A percentile compares a stretch with the other conserved stretches of the same genome.
phyloP scores from a whole-genome alignment of 139 green algal genomes.

The Closterium sp. region DNA sequence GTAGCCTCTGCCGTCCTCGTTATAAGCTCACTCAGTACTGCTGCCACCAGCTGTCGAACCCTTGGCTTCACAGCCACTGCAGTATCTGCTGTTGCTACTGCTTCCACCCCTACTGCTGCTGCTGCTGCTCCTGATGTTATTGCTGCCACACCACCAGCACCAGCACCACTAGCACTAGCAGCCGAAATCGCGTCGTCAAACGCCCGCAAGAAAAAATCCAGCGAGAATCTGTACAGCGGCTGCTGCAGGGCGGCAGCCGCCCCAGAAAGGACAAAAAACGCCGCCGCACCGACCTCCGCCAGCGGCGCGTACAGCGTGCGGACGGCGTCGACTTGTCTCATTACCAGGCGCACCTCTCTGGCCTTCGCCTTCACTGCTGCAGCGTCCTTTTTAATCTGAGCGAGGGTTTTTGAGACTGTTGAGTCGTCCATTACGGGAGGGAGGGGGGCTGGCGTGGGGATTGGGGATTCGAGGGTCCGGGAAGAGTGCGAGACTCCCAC shows the following conservation, averaged over 20 bases:
- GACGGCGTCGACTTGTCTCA: neutral
- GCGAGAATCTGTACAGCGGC: neutral
- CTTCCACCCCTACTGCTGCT: neutral
- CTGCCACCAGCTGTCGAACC: neutral
- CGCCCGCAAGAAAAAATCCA: neutral
- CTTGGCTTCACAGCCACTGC: neutral
- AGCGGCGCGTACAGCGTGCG: slow-evolving; percentile 6
- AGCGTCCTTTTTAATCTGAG: neutral
- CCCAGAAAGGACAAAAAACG: neutral
- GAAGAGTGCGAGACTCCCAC: neutral
- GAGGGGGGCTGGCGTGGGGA: neutral
- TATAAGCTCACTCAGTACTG: neutral
- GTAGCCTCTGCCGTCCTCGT: neutral
- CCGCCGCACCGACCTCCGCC: neutral
- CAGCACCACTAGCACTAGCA: neutral
- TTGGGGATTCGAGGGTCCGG: neutral
- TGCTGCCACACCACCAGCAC: too few relatives aligned
- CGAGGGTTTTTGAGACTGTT: neutral
- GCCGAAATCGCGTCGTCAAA: neutral
- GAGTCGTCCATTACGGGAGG: neutral
- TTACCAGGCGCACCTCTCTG: neutral
- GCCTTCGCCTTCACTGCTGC: neutral
- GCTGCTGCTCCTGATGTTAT: too few relatives aligned
- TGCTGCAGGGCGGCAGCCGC: slow-evolving; percentile 3
- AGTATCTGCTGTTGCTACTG: neutral